Conservation (phyloP, 148 eudicot species). For the Persicaria maculosa region DNA sequence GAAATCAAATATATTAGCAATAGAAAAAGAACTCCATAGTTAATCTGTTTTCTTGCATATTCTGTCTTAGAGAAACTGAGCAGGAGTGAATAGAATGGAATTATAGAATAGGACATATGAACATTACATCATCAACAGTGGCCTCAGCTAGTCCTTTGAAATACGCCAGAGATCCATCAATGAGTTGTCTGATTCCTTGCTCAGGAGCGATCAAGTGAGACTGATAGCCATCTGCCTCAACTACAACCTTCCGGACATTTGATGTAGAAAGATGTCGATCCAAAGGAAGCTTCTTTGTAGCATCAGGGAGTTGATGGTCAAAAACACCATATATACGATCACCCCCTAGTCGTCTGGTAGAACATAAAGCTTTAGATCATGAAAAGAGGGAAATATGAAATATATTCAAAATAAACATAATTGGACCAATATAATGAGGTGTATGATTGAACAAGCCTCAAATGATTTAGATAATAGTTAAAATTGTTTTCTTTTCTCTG, state of each 20-base stretch:
- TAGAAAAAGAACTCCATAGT: constrained; percentile 39
- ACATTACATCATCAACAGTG: too few relatives aligned
- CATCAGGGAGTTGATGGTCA: constrained; percentile 95
- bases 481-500: too few relatives aligned
- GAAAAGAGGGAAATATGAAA: too few relatives aligned
- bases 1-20: too few relatives aligned
- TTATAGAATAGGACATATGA: too few relatives aligned
- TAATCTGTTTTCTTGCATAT: constrained; percentile 84
- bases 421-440: too few relatives aligned
- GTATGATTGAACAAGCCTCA: too few relatives aligned
- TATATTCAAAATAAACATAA: too few relatives aligned
- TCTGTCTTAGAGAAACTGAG: too few relatives aligned
- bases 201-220: constrained; percentile 97
- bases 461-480: too few relatives aligned
- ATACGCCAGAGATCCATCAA: constrained; percentile 41
- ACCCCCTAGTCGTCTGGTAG: constrained; percentile 86
- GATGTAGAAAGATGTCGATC: constrained; percentile 89
- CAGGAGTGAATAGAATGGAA: too few relatives aligned
- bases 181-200: constrained; percentile 90
- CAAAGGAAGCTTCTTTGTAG: constrained; percentile 88
- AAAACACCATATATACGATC: constrained; percentile 88
- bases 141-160: too few relatives aligned
- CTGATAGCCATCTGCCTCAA: constrained; percentile 98
- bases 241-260: constrained; percentile 83
- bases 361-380: neutral